These are phyloP conservation scores for Haplographium delicatum DNA, from an alignment of 495 filamentous ascomycete species.

Conservation along the genomic window DNA sequence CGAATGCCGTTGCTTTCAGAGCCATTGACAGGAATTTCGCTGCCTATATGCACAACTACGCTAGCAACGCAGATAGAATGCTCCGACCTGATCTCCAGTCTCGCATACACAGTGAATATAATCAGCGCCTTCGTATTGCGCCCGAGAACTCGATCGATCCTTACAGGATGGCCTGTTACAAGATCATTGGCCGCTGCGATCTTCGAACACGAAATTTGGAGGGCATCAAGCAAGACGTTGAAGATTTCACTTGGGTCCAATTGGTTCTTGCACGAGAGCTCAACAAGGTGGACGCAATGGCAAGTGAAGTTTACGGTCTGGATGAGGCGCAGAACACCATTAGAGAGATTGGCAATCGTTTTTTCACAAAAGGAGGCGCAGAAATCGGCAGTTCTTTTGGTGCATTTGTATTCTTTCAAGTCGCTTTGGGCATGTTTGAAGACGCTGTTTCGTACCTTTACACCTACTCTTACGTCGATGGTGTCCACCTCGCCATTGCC, in stretches of 20 bases:
- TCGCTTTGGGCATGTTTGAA: slow-evolving; percentile 92
- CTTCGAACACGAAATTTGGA: slow-evolving; percentile 73
- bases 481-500: slow-evolving; percentile 90
- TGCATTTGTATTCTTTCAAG: slow-evolving; percentile 86
- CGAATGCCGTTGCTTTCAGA: slow-evolving; percentile 71
- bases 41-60: slow-evolving; percentile 80
- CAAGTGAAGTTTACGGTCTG: slow-evolving; percentile 83
- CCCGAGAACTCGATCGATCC: slow-evolving; percentile 87
- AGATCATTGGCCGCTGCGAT: slow-evolving; percentile 93
- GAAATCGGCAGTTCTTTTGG: slow-evolving; percentile 66
- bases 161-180: slow-evolving; percentile 96
- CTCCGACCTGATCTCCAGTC: slow-evolving; percentile 73
- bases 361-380: slow-evolving; percentile 67
- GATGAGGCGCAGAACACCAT: slow-evolving; percentile 81
- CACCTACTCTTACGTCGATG: slow-evolving; percentile 80
- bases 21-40: slow-evolving; percentile 86
- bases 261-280: slow-evolving; percentile 86
- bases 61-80: slow-evolving; percentile 61
- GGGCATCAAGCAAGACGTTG: slow-evolving; percentile 71
- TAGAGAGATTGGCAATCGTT: slow-evolving; percentile 78
- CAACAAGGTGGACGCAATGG: slow-evolving; percentile 74
- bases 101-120: slow-evolving; percentile 84
- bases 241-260: slow-evolving; percentile 98
- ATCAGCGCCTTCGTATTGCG: slow-evolving; percentile 72
- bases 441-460: slow-evolving; percentile 88